Base-by-base conservation (phyloP, 2,329 filamentous ascomycete species). In the Cadophora luteo-olivacea region DNA sequence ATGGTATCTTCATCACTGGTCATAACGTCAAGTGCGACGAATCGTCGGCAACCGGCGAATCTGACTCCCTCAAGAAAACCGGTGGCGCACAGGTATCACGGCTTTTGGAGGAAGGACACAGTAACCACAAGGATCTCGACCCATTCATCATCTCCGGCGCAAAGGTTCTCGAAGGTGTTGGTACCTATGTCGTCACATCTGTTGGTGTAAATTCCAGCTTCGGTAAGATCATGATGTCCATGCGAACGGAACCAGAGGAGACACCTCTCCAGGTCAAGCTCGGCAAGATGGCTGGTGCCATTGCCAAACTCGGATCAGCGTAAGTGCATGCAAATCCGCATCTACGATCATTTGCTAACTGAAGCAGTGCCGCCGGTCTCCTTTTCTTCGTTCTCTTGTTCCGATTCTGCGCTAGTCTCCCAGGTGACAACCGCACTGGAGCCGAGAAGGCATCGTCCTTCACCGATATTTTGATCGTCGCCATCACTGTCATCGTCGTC, bases 141-240 rank as follows among this genome's bases (percentile, higher is more conserved):
- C 92, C 92, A 0, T 95, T 95, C 78, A 93, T 95, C 69, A 83
- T 94, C 4, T 94, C 91, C 24, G 92, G 92, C 54, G 90, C 90
- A 3, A 93, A 92, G 73, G 89, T 95, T 11, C 88, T 89, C 0
- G 91, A 93, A 75, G 92, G 92, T 64, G 85, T 93, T 11, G 92
- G 92, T 9, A 88, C 87, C 2, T 94, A 93, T 78, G 78, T 95
- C 63, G 91, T 93, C 65, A 93, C 91, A 1, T 87, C 91, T 3
- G 89, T 90, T 22, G 92, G 92, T 71, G 84, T 91, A 48, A 86
- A 94, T 78, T 92, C 91, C 0, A 91, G 87, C 38, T 89, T 92
- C 74, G 92, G 92, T 65, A 92, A 92, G 75, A 93, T 89, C 2
- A 86, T 94, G 82, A 91, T 94, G 86, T 92, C 91, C 41, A 81